Conservation (phyloP, 73 alveolate genomes). For the Symbiodinium pilosum region DNA sequence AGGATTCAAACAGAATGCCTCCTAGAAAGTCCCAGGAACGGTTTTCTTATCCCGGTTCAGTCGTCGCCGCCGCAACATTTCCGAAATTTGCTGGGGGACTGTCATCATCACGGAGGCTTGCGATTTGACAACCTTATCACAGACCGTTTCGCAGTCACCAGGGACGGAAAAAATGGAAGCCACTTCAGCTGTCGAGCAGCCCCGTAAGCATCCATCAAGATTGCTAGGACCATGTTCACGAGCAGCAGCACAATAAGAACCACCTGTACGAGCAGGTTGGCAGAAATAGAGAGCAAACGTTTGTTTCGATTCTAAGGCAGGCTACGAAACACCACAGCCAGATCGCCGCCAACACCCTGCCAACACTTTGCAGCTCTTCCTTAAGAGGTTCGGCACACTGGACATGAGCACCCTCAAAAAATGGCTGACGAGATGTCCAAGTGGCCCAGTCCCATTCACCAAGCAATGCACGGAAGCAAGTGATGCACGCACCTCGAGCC, state of each 20-base stretch:
- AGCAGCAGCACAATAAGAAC: conserved; percentile 38
- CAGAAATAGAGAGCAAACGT: not conserved
- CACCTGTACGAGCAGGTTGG: not conserved
- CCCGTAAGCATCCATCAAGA: conserved; percentile 62
- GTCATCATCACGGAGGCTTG: conserved; percentile 64
- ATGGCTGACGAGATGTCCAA: not conserved
- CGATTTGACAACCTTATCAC: conserved; percentile 30
- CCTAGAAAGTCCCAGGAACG: not conserved
- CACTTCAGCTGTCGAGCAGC: not conserved
- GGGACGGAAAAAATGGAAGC: not conserved
- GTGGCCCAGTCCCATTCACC: conserved; percentile 65
- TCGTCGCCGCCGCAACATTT: conserved; percentile 68
- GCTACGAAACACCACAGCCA: conserved; percentile 63
- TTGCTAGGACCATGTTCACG: conserved; percentile 79
- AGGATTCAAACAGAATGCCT: not conserved
- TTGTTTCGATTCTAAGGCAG: not conserved
- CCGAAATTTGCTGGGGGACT: conserved; percentile 80
- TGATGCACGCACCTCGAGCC: conserved; percentile 35
- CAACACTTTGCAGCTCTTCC: conserved; percentile 43
- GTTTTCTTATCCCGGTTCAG: conserved; percentile 61
- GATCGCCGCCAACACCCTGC: conserved; percentile 43
- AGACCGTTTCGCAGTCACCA: not conserved
- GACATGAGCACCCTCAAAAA: too few relatives aligned
- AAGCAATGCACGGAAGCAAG: conserved; percentile 53
- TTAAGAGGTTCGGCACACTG: too few relatives aligned